These are phyloP conservation scores for Penicillium argentinense DNA, from an alignment of 495 filamentous ascomycete species.

Conservation along the genomic window DNA sequence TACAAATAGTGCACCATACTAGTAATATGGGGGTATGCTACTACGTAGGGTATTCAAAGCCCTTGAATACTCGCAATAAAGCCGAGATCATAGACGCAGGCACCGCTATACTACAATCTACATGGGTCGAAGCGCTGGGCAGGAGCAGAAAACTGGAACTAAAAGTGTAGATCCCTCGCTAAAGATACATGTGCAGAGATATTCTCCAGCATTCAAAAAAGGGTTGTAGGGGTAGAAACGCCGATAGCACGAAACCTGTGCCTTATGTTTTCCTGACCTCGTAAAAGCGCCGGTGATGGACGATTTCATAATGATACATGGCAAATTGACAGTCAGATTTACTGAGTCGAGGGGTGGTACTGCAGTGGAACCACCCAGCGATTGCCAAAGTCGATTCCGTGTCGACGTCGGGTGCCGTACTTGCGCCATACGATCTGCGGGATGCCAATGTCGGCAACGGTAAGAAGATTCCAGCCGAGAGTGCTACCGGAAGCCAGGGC, in stretches of 20 bases:
- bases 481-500: slow-evolving; percentile 61
- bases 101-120: too few relatives aligned
- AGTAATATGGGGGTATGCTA: too few relatives aligned
- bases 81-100: too few relatives aligned
- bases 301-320: slow-evolving; percentile 3
- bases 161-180: slow-evolving; percentile 5
- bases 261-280: neutral
- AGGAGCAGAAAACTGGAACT: too few relatives aligned
- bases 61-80: too few relatives aligned
- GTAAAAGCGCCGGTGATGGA: slow-evolving; percentile 8
- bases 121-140: too few relatives aligned
- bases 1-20: too few relatives aligned
- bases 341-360: slow-evolving; percentile 26
- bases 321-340: too few relatives aligned
- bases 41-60: too few relatives aligned
- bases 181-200: slow-evolving; percentile 11
- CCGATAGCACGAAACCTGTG: neutral
- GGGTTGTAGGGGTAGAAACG: neutral
- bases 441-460: slow-evolving; percentile 84
- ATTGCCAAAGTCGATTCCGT: slow-evolving; percentile 81
- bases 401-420: slow-evolving; percentile 72
- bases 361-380: slow-evolving; percentile 70
- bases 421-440: slow-evolving; percentile 80
- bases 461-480: slow-evolving; percentile 66
- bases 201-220: neutral